A percentile compares a stretch with the other conserved stretches of the same genome.
These are phyloP conservation scores for Penicillium robsamsonii DNA, from an alignment of 495 filamentous ascomycete species.

Conservation along the genomic window DNA sequence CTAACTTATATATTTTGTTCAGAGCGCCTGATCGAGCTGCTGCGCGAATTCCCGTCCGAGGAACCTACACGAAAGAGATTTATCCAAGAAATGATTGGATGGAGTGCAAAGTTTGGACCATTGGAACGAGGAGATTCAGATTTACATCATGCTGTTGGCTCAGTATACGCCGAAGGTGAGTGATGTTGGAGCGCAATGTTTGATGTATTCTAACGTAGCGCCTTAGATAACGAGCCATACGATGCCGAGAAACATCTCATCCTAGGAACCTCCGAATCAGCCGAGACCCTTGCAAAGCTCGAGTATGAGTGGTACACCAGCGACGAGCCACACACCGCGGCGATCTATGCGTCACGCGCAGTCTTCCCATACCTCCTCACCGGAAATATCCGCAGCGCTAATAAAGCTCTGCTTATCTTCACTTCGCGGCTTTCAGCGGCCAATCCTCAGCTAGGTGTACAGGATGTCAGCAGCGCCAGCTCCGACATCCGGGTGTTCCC, in stretches of 20 bases:
- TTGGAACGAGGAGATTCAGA: slow-evolving; percentile 93
- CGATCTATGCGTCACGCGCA: slow-evolving; percentile 84
- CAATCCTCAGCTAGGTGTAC: slow-evolving; percentile 67
- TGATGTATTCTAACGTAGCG: slow-evolving; percentile 14
- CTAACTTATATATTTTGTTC: not conserved
- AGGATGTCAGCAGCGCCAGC: slow-evolving; percentile 74
- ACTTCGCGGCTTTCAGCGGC: slow-evolving; percentile 65
- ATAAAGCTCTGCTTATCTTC: slow-evolving; percentile 77
- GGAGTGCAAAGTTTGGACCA: slow-evolving; percentile 81
- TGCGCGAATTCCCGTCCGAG: slow-evolving; percentile 74
- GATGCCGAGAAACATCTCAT: slow-evolving; percentile 89
- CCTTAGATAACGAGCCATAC: slow-evolving; percentile 76
- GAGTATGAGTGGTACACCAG: slow-evolving; percentile 93
- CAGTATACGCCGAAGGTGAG: slow-evolving; percentile 76
- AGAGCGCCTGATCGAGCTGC: slow-evolving; percentile 59
- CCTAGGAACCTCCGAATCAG: slow-evolving; percentile 85
- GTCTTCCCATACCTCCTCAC: slow-evolving; percentile 89
- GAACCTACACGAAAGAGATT: slow-evolving; percentile 92
- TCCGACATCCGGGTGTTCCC: slow-evolving; percentile 82
- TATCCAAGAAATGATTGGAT: slow-evolving; percentile 83
- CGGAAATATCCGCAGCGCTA: slow-evolving; percentile 86
- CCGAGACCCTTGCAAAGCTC: slow-evolving; percentile 71
- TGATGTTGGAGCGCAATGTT: not conserved
- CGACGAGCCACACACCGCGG: slow-evolving; percentile 84
- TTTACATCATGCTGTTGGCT: slow-evolving; percentile 88